phyloP scores from a whole-genome alignment of 1,139 yeast genomes.

The Chernovozyma sophiae-reginae region DNA sequence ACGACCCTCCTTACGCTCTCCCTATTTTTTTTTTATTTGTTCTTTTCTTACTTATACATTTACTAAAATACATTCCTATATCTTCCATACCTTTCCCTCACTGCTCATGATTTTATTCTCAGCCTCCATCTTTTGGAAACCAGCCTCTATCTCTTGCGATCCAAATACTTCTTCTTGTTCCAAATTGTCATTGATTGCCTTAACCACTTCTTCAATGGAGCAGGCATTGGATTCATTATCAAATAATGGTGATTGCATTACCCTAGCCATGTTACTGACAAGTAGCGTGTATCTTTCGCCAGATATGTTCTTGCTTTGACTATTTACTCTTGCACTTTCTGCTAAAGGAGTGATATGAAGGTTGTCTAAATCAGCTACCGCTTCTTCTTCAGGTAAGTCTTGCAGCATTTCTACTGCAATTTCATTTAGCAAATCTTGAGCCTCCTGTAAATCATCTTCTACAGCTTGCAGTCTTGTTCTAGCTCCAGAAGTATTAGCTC shows the following conservation, averaged over 20 bases:
- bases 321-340: constrained; percentile 16
- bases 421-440: not conserved
- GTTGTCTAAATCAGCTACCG: constrained; percentile 15
- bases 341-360: constrained; percentile 27
- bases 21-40: too few species aligned
- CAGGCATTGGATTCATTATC: constrained; percentile 43
- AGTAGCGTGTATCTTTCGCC: constrained; percentile 46
- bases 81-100: constrained; percentile 62
- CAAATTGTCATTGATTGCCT: constrained; percentile 46
- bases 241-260: constrained; percentile 45
- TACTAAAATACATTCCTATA: constrained; percentile 18
- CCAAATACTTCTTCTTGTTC: constrained; percentile 61
- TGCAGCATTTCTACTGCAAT: not conserved
- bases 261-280: constrained; percentile 41
- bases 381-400: not conserved
- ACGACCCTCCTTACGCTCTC: too few species aligned
- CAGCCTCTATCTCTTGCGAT: constrained; percentile 49
- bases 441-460: constrained; percentile 8
- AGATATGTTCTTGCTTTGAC: constrained; percentile 31
- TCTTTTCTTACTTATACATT: too few species aligned
- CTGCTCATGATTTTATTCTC: constrained; percentile 58
- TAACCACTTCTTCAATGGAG: constrained; percentile 39
- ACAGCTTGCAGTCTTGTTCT: constrained; percentile 8
- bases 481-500: constrained; percentile 12
- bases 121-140: constrained; percentile 47